These are phyloP conservation scores for Domatiomyces catenatus DNA, from an alignment of 2,329 filamentous ascomycete species.

Conservation along the genomic window DNA sequence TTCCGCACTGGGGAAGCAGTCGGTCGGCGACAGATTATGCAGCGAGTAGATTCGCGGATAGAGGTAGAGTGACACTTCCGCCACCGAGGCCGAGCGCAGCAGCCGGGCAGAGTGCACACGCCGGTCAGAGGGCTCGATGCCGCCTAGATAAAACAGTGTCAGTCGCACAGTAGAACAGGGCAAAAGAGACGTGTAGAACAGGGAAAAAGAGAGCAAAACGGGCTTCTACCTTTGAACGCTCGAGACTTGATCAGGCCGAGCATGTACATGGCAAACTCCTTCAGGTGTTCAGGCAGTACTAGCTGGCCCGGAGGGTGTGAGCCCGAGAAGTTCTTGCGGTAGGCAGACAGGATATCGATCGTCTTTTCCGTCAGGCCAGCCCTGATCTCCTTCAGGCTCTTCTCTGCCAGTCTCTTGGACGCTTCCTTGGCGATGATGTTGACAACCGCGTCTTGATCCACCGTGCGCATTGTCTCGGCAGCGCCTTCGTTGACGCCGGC, in stretches of 20 bases:
- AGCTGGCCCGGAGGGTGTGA: constrained; percentile 80
- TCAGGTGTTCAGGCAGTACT: constrained; percentile 86
- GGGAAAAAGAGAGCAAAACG: background rate
- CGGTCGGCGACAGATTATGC: constrained; percentile 72
- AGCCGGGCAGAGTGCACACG: constrained; percentile 82
- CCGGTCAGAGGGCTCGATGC: constrained; percentile 77
- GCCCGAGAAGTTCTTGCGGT: constrained; percentile 82
- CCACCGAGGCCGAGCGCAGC: constrained; percentile 71
- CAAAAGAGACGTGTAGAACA: background rate
- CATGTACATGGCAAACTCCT: constrained; percentile 94
- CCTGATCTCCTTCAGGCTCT: constrained; percentile 70
- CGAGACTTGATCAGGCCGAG: constrained; percentile 77
- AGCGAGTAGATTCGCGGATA: constrained; percentile 88
- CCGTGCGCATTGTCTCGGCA: constrained; percentile 72
- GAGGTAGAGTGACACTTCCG: constrained; percentile 78
- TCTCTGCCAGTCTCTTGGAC: constrained; percentile 64
- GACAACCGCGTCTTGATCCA: constrained; percentile 89
- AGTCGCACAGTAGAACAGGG: background rate
- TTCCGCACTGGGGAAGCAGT: constrained; percentile 78
- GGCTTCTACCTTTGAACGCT: constrained; percentile 57
- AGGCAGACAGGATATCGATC: constrained; percentile 79
- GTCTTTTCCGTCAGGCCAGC: constrained; percentile 74
- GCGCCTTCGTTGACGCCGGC: constrained; percentile 79
- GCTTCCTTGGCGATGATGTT: constrained; percentile 82
- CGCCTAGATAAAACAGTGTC: constrained; percentile 34